These are phyloP conservation scores for Pontederia crassipes DNA, from an alignment of 176 grass and related monocot genomes.

Conservation along the genomic window DNA sequence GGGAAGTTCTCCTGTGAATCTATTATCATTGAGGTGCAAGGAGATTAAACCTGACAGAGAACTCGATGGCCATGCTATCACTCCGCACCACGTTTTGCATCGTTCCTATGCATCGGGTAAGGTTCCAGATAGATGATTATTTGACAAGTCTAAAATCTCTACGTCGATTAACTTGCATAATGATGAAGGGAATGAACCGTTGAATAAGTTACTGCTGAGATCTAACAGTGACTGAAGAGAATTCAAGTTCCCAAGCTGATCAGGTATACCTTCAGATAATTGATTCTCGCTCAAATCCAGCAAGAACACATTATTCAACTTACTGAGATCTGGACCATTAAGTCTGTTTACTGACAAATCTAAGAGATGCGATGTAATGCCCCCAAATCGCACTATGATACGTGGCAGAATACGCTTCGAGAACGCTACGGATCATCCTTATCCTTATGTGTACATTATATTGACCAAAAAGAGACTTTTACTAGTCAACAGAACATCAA, in stretches of 20 bases:
- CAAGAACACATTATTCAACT: neutral
- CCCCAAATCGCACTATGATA: too few relatives aligned
- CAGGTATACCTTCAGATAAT: conserved; percentile 48
- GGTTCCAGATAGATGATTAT: neutral
- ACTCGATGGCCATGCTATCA: neutral
- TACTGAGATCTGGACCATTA: conserved; percentile 14
- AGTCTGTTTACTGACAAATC: conserved; percentile 25
- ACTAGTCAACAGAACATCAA: too few relatives aligned
- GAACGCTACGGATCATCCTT: too few relatives aligned
- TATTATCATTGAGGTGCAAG: neutral
- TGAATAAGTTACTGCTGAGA: conserved; percentile 78
- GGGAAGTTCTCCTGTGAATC: conserved; percentile 10
- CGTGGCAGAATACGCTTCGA: too few relatives aligned
- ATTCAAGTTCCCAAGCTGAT: conserved; percentile 51
- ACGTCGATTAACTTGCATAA: conserved; percentile 24
- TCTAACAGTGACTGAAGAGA: conserved; percentile 62
- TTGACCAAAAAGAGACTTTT: too few relatives aligned
- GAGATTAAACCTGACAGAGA: neutral
- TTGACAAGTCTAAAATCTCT: neutral
- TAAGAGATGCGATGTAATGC: conserved; percentile 22
- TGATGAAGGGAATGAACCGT: conserved; percentile 46
- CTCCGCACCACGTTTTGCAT: neutral
- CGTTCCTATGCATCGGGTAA: neutral
- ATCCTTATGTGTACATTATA: too few relatives aligned
- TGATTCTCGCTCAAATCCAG: conserved; percentile 25